Base-by-base conservation (phyloP, 192 early-diverging fungal species). In the Neocallimastix lanati region DNA sequence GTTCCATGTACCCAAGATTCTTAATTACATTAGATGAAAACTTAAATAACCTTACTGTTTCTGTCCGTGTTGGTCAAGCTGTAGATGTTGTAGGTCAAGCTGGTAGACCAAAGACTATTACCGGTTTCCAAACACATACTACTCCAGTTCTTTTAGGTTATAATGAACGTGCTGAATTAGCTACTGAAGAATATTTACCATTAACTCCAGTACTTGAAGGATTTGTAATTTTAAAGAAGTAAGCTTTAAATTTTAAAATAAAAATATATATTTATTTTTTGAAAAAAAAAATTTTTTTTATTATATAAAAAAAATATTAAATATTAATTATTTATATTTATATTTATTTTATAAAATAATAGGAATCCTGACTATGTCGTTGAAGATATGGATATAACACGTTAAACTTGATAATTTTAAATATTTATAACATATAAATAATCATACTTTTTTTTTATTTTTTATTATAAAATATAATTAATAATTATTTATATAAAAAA, bases 61-160 rank as follows among this genome's bases (percentile, higher is more conserved):
- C 93, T 38, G 96, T 97, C 33, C 96, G 97, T 80, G 98, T 99
- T 13, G 98, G 98, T 38, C 96, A n/a, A 85, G 97, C 98, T 28
- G 97, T 99, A n/a, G 98, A 99, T 86, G 94, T 94, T 0, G 98
- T 99, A 28, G 98, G 98, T 36, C 96, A 99, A 85, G 98, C 97
- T 2, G 98, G 98, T 28, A 87, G 94, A 78, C 97, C 96, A 80
- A 99, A 99, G 87, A 98, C 96, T 3, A 98, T 99, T 82, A 98
- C 96, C 11, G 98, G 98, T 28, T 99, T 98, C 92, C 96, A 98
- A 85, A 95, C 97, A 58, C 96, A 99, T 84, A 91, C 94, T 29
- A 98, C 98, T 38, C 98, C 98, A 1, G 97, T 99, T 27, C 86
- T 99, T 84, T 83, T 99, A 81, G 96, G 93, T 25, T 96, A 96